These are phyloP conservation scores for Stentor coeruleus DNA, from an alignment of 73 alveolate genomes.

Conservation along the genomic window DNA sequence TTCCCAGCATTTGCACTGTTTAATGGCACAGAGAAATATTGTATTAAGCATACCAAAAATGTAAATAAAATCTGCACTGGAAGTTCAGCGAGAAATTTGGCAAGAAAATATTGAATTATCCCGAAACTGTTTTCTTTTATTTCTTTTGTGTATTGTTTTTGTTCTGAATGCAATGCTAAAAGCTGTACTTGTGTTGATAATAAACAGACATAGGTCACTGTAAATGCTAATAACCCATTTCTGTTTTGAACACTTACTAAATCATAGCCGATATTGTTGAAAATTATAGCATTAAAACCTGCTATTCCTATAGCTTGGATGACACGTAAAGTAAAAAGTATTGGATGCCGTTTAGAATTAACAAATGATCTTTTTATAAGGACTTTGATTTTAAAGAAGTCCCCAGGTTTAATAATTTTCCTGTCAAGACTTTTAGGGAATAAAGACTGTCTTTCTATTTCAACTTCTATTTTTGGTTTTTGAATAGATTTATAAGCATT, in stretches of 20 bases:
- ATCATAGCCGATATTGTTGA: background rate
- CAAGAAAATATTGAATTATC: too few species aligned
- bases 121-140: background rate
- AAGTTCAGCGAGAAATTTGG: background rate
- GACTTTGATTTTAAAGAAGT: background rate
- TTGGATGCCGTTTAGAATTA: background rate
- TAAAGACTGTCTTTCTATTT: background rate
- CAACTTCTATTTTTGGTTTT: too few species aligned
- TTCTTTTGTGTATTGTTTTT: background rate
- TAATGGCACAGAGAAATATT: background rate
- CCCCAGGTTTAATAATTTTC: background rate
- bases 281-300: background rate
- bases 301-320: background rate
- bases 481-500: too few species aligned
- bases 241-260: background rate
- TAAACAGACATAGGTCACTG: too few species aligned
- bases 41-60: background rate
- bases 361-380: background rate
- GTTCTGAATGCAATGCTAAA: background rate
- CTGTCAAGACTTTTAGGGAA: background rate
- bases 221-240: background rate
- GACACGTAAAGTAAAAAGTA: background rate
- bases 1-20: background rate
- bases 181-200: background rate
- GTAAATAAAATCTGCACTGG: background rate